phyloP scores from a whole-genome alignment of 805 yeast genomes.

The Tetrapisispora pingtungensis region DNA sequence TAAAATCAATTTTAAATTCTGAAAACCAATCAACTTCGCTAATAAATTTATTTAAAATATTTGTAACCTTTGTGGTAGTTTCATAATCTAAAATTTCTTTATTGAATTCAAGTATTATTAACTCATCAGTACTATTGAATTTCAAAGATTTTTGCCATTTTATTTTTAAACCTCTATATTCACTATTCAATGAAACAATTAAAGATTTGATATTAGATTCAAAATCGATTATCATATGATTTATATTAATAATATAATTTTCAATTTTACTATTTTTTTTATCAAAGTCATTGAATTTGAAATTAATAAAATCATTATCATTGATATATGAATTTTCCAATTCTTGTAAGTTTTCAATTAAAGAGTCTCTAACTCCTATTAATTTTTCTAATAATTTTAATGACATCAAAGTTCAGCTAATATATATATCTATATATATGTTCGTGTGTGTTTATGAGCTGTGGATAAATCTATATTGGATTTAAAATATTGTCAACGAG shows the following conservation, averaged over 20 bases:
- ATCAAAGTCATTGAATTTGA: not conserved
- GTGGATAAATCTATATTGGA: too few relatives aligned
- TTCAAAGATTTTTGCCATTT: constrained; percentile 10
- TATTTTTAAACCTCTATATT: constrained; percentile 8
- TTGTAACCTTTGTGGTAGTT: not conserved
- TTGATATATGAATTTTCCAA: not conserved
- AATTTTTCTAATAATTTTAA: not conserved
- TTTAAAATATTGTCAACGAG: too few relatives aligned
- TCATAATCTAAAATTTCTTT: not conserved
- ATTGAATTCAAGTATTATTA: constrained; percentile 7
- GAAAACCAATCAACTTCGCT: constrained; percentile 15
- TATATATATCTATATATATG: too few relatives aligned
- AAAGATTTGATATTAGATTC: constrained; percentile 12
- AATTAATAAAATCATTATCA: not conserved
- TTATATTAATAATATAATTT: not conserved
- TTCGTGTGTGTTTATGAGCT: too few relatives aligned
- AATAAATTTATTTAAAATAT: constrained; percentile 6
- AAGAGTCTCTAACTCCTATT: not conserved
- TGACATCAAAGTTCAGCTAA: not conserved
- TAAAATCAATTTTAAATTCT: constrained; percentile 9
- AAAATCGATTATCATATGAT: constrained; percentile 6
- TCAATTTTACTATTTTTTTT: not conserved
- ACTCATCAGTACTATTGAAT: constrained; percentile 5
- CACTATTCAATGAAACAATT: constrained; percentile 12
- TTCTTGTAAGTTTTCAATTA: not conserved